A percentile compares a stretch with the other conserved stretches of the same genome.
Evolutionary conservation across 23 red algal species (phyloP).

Genomic region (Gracilaria caudata): DNA sequence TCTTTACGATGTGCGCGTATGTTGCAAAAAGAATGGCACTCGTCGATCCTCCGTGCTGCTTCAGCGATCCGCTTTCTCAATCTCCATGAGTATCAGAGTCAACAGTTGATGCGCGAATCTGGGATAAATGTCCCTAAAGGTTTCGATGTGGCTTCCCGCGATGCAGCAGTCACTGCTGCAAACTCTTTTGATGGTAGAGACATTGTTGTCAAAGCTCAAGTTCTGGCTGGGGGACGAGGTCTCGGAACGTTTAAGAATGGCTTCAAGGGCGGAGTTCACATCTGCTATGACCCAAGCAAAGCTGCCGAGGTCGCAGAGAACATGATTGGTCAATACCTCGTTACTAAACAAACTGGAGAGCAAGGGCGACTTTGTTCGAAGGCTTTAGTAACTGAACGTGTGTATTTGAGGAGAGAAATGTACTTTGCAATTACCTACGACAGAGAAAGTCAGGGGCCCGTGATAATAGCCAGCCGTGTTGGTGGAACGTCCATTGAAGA

Average conservation of each 20-base stretch:
- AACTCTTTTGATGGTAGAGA: conserved; percentile 35
- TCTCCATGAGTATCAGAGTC: conserved; percentile 97
- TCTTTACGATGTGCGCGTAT: background rate
- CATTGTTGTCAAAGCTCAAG: conserved; percentile 97
- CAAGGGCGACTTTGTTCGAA: conserved; percentile 78
- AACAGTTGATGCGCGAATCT: conserved; percentile 78
- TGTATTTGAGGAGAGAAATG: conserved; percentile 91
- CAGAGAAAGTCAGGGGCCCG: conserved; percentile 89
- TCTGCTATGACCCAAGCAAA: conserved; percentile 67
- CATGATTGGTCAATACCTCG: conserved; percentile 91
- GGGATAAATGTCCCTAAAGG: conserved; percentile 85
- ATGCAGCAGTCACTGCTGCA: conserved; percentile 72
- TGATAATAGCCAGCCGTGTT: conserved; percentile 71
- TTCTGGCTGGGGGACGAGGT: conserved; percentile 94
- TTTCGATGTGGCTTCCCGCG: conserved; percentile 65
- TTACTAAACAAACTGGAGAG: conserved; percentile 98
- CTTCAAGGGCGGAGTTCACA: conserved; percentile 96
- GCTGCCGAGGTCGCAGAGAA: conserved; percentile 84
- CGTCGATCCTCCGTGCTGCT: conserved; percentile 41
- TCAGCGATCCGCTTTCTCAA: conserved; percentile 68
- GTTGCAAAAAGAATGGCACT: background rate
- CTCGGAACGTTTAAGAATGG: conserved; percentile 89
- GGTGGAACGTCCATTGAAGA: conserved; percentile 98
- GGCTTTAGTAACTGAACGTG: conserved; percentile 81
- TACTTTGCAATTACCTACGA: conserved; percentile 98